These are phyloP conservation scores for Carex kokanica DNA, from an alignment of 176 grass and related monocot species.

Conservation along the genomic window DNA sequence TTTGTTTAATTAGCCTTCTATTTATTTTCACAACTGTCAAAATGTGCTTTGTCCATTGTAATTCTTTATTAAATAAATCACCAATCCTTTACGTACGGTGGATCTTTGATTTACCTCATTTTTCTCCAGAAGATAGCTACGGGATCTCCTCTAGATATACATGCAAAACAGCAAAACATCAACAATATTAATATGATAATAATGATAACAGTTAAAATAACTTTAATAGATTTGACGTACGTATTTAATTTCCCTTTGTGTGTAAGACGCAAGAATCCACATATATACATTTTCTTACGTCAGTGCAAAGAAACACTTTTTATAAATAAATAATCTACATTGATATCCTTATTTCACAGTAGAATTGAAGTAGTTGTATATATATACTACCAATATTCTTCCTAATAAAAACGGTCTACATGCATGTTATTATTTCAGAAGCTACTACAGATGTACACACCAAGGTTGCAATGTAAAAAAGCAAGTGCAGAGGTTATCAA, in stretches of 20 bases:
- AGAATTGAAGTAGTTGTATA: slow-evolving; percentile 9
- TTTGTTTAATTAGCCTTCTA: not conserved
- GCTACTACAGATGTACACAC: slow-evolving; percentile 88
- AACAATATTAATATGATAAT: not conserved
- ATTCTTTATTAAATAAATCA: not conserved
- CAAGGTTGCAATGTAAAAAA: slow-evolving; percentile 95
- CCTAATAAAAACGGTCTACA: not conserved
- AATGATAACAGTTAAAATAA: not conserved
- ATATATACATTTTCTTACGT: not conserved
- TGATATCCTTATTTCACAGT: not conserved
- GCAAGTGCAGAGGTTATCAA: slow-evolving; percentile 72
- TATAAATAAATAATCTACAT: not conserved
- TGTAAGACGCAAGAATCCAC: not conserved
- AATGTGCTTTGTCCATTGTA: not conserved
- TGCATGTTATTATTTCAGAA: slow-evolving; percentile 38
- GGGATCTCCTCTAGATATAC: not conserved
- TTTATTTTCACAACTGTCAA: not conserved
- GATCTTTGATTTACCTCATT: slow-evolving; percentile 4
- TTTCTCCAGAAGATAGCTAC: slow-evolving; percentile 14
- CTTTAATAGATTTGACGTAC: not conserved
- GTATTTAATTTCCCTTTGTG: not conserved
- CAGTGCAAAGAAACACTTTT: not conserved
- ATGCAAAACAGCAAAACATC: not conserved
- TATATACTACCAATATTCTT: not conserved
- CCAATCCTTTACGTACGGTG: not conserved